Conservation (phyloP, 2,329 filamentous ascomycete genomes). For the Cladosporium sp. region DNA sequence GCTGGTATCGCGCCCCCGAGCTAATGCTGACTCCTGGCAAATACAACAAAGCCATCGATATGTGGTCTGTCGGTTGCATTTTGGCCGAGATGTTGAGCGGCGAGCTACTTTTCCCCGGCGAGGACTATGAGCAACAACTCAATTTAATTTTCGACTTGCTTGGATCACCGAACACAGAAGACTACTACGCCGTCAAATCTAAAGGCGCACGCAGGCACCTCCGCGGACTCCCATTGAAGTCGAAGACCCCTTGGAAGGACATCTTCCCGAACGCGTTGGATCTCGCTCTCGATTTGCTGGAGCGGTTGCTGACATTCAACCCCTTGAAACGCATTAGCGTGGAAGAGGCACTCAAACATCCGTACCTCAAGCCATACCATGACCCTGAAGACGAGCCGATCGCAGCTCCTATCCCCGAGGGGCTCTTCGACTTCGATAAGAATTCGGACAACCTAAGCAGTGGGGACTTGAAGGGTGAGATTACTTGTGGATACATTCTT, state of each 20-base stretch:
- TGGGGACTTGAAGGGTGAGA: slow-evolving; percentile 85
- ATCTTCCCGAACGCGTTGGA: slow-evolving; percentile 99
- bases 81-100: slow-evolving; percentile 98
- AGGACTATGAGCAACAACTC: slow-evolving; percentile 98
- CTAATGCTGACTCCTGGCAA: slow-evolving; percentile 99
- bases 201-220: slow-evolving; percentile 99
- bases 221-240: slow-evolving; percentile 97
- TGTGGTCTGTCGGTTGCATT: slow-evolving; percentile 98
- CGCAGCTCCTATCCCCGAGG: slow-evolving; percentile 92
- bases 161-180: slow-evolving; percentile 98
- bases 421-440: slow-evolving; percentile 99
- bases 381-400: slow-evolving; percentile 98
- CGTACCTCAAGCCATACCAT: slow-evolving; percentile 97
- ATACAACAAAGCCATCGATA: slow-evolving; percentile 98
- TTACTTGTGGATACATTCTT: slow-evolving; percentile 21
- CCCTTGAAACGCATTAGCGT: slow-evolving; percentile 98
- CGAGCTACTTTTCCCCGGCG: slow-evolving; percentile 96
- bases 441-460: slow-evolving; percentile 99
- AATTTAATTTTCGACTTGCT: slow-evolving; percentile 96
- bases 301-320: slow-evolving; percentile 98
- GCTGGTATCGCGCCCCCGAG: slow-evolving; percentile 98
- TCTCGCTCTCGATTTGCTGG: slow-evolving; percentile 85
- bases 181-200: no score
- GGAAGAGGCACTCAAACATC: slow-evolving; percentile 94
- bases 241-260: slow-evolving; percentile 97